A percentile compares a stretch with the other conserved stretches of the same genome.
Evolutionary conservation across 2,329 filamentous ascomycete species (phyloP).

Genomic region (Helotiales sp.): DNA sequence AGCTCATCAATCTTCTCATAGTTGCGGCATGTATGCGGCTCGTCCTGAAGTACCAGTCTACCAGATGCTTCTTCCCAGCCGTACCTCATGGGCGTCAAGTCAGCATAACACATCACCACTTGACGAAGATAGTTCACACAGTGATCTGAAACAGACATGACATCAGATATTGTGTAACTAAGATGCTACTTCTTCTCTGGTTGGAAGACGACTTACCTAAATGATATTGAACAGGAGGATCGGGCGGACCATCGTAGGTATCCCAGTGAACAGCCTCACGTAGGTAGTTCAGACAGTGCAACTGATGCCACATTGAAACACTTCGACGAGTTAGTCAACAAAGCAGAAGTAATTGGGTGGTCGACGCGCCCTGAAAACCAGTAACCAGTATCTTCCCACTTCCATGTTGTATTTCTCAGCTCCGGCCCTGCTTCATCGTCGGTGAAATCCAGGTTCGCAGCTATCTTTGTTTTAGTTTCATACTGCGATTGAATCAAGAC

Average conservation of each 20-base stretch:
- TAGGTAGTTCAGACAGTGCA: not conserved
- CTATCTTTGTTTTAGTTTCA: not conserved
- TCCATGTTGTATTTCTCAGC: not conserved
- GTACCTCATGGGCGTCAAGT: not conserved
- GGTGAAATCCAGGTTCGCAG: not conserved
- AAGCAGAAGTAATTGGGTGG: not conserved
- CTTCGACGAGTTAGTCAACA: not conserved
- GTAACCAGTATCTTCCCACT: not conserved
- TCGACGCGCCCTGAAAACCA: not conserved
- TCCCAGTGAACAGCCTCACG: not conserved
- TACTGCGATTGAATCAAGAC: not conserved
- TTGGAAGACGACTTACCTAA: not conserved
- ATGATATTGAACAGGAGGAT: not conserved
- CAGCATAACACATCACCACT: not conserved
- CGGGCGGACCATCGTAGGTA: not conserved
- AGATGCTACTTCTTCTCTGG: too few relatives aligned
- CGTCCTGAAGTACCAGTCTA: not conserved
- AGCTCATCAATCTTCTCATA: not conserved
- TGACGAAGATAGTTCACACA: not conserved
- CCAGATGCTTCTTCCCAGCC: not conserved
- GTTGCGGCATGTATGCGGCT: not conserved
- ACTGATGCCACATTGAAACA: not conserved
- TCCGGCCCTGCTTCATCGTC: not conserved
- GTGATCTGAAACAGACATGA: too few relatives aligned
- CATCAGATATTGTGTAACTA: too few relatives aligned